Evolutionary conservation across 176 grass and related monocot species (phyloP), one percentile per base, ranked within the genome.

Genomic region (Musa schizocarpa): DNA sequence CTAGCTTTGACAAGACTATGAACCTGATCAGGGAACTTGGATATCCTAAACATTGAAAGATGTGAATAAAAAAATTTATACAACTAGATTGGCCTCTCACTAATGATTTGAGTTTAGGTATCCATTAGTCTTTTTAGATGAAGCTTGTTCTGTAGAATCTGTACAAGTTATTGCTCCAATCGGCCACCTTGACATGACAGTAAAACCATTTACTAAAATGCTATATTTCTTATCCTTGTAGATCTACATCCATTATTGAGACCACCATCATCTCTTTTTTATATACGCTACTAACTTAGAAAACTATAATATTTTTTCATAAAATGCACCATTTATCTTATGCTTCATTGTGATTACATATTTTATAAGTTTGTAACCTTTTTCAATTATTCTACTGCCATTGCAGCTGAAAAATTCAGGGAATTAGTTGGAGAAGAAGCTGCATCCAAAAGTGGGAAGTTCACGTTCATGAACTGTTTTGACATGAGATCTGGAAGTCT

Each of bases 381-480:
- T 76, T 51, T 63, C 11, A 17, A 62, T 50, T 13, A 13, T 53
- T 73, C 68, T 71, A 53, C 54, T 65, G 13, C 50, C 74, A 87
- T 57, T 87, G 20, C 88, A 99, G 96, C 96, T 72, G 96, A 99
- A 78, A 99, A 95, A 72, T 99, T 84, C 63, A 95, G 96, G 73
- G 88, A 92, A 88, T 76, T 94, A 81, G 91, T 95, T 9, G 96
- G 96, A 71, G 86, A 99, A 78, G 96, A 95, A 78, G 81, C 63
- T 79, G 63, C 96, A 76, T 95, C 91, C 21, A 99, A 99, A 83
- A 99, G 96, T 78, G 96, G 96, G 21, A 43, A 99, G 61, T 99
- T 99, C 85, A 95, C 96, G 64, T 92, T 99, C 74, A 61, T 99
- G 75, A 95, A 95, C 84, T 99, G 91, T 78, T 95, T 99, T 59